Evolutionary conservation across 768 basidiomycete species (phyloP), one percentile per base, ranked within the genome.

Genomic region (Collybia sordida): DNA sequence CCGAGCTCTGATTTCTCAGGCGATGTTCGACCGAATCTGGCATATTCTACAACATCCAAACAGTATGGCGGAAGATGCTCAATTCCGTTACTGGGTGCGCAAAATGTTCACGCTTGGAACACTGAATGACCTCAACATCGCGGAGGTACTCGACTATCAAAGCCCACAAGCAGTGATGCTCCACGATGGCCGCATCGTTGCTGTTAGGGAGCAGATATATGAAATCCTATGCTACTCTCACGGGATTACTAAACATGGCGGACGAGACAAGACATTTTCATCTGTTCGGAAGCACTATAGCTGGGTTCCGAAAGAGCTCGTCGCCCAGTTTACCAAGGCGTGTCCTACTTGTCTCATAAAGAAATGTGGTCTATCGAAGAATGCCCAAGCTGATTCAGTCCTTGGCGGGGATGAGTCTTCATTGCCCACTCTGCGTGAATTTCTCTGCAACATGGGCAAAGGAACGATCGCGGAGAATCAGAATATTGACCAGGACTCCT

Each of bases 281-380:
- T 72, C 82, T 49, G 77, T 92, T 34, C 74, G 86, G 42, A 71
- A 80, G 52, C 78, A 80, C 58, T 93, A 90, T 64, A 85, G 87
- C 7, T 92, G 86, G 84, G 80, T 93, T 22, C 90, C 91, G 14
- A 93, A 92, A 67, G 86, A 89, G 59, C 82, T 93, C 36, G 80
- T 91, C 40, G 81, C 86, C 15, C 80, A 79, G 51, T 93, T 90
- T 61, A 83, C 92, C 66, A 84, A 82, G 65, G 77, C 77, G 21
- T 93, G 91, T 59, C 91, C 90, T 12, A 87, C 88, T 6, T 93
- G 91, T 58, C 75, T 71, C 65, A 51, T 70, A 55, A 77, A 72
- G 59, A 75, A 72, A 56, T 70, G 66, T 24, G 72, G 73, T 17
- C 61, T 47, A 19, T 61, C 27, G 63, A 69, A 31, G 37, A 55